These are phyloP conservation scores for Candida easanensis DNA, from an alignment of 805 yeast species.

Conservation along the genomic window DNA sequence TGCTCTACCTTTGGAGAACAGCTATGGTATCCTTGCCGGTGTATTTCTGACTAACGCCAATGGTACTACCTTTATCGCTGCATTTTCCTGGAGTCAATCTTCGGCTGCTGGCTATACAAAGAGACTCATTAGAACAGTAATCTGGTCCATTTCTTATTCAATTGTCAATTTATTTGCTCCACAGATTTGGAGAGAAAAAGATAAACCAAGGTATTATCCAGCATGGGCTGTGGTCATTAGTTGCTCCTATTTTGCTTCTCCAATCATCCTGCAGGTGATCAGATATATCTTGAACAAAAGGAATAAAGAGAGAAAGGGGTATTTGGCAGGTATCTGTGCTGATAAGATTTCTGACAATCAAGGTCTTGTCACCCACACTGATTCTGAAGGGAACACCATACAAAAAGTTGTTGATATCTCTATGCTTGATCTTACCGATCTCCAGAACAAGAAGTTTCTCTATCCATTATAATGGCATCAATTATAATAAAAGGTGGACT, in stretches of 20 bases:
- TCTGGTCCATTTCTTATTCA: conserved; percentile 38
- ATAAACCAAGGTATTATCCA: conserved; percentile 40
- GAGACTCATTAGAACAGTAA: conserved; percentile 36
- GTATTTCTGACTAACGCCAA: conserved; percentile 29
- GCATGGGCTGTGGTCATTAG: conserved; percentile 51
- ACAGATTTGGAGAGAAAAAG: conserved; percentile 42
- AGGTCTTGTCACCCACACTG: conserved; percentile 23
- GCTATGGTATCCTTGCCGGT: conserved; percentile 33
- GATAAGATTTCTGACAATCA: conserved; percentile 29
- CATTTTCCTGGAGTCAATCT: conserved; percentile 21
- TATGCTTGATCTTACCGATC: conserved; percentile 50
- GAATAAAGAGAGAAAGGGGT: conserved; percentile 27
- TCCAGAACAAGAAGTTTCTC: conserved; percentile 48
- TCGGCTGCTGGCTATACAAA: conserved; percentile 43
- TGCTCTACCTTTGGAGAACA: conserved; percentile 35
- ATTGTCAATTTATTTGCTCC: conserved; percentile 45
- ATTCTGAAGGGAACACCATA: conserved; percentile 26
- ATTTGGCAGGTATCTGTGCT: conserved; percentile 18
- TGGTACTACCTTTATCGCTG: conserved; percentile 30
- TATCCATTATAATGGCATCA: conserved; percentile 49
- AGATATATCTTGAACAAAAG: conserved; percentile 34
- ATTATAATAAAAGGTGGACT: too few species aligned
- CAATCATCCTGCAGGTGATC: conserved; percentile 34
- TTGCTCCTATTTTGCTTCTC: conserved; percentile 38
- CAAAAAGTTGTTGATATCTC: conserved; percentile 36